Percentiles rank a stretch among this genome's conserved stretches.
Evolutionary conservation across 345 rosid species (phyloP).

Genomic region (Odontarrhena argentea): DNA sequence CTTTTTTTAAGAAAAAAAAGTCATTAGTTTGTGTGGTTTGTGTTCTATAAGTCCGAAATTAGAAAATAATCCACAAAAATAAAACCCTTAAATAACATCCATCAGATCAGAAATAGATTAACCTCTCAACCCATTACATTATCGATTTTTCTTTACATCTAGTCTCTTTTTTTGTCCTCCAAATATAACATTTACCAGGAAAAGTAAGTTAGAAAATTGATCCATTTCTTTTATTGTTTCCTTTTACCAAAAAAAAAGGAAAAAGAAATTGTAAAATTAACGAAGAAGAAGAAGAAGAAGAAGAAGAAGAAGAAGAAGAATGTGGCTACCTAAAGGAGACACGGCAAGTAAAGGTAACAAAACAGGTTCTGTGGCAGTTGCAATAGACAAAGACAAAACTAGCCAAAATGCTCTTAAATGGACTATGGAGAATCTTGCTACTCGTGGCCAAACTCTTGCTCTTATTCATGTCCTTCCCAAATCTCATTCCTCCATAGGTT

Average conservation of each 20-base stretch:
- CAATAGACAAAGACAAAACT: slow-evolving; percentile 75
- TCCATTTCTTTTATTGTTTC: slow-evolving; percentile 11
- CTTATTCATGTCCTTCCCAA: slow-evolving; percentile 67
- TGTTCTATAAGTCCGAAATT: slow-evolving; percentile 22
- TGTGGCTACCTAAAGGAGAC: slow-evolving; percentile 49
- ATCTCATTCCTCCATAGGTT: slow-evolving; percentile 39
- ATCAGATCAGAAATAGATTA: slow-evolving; percentile 17
- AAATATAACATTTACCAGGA: slow-evolving; percentile 17
- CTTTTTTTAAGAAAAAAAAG: neutral
- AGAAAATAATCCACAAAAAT: slow-evolving; percentile 24
- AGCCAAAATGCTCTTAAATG: slow-evolving; percentile 81
- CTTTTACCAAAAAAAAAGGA: neutral
- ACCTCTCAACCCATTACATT: slow-evolving; percentile 1
- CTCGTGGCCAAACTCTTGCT: slow-evolving; percentile 68
- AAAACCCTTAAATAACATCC: slow-evolving; percentile 21
- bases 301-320: slow-evolving; percentile 30
- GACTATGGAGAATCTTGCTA: slow-evolving; percentile 72
- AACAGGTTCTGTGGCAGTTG: slow-evolving; percentile 72
- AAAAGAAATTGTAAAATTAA: too few relatives aligned
- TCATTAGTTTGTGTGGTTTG: slow-evolving; percentile 21
- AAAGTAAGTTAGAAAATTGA: slow-evolving; percentile 2
- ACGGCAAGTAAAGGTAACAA: slow-evolving; percentile 41
- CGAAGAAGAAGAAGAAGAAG: neutral
- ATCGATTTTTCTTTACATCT: neutral
- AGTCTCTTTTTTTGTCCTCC: neutral